A percentile compares a stretch with the other conserved stretches of the same genome.
phyloP scores from a whole-genome alignment of 805 yeast genomes.

The Saccharomycopsis sp. region DNA sequence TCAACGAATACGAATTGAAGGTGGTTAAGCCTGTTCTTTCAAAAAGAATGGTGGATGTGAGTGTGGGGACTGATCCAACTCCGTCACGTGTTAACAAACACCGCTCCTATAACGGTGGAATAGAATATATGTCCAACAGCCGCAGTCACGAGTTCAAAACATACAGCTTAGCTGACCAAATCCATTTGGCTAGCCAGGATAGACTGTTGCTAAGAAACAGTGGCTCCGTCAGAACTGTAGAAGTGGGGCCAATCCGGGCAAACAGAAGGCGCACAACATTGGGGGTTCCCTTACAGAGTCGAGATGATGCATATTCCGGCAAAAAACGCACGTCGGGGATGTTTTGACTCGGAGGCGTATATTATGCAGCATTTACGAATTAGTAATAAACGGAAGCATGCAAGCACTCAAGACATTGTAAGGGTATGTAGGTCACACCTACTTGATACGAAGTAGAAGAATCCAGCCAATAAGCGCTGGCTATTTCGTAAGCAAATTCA shows the following conservation, averaged over 20 bases:
- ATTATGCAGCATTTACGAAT: no score
- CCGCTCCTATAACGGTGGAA: neutral
- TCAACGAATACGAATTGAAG: conserved; percentile 57
- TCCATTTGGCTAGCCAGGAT: neutral
- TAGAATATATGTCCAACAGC: neutral
- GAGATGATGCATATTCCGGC: neutral
- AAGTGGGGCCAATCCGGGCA: neutral
- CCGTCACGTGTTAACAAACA: conserved; percentile 22
- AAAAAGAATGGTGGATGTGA: conserved; percentile 48
- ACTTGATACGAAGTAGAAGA: no score
- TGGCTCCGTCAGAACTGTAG: neutral
- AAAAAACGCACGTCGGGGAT: no score
- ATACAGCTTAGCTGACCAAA: neutral
- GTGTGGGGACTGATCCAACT: conserved; percentile 46
- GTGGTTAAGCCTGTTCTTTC: conserved; percentile 53
- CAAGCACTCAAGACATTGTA: no score
- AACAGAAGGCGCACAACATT: neutral
- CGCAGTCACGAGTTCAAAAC: neutral
- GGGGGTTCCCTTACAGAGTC: neutral
- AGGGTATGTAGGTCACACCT: no score
- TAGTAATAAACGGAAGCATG: no score
- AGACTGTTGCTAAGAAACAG: neutral
- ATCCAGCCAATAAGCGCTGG: neutral
- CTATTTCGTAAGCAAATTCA: neutral
- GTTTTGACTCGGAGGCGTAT: no score